Base-by-base conservation (phyloP, 2,329 filamentous ascomycete genomes). In the Parasarocladium wereldwijsianum region DNA sequence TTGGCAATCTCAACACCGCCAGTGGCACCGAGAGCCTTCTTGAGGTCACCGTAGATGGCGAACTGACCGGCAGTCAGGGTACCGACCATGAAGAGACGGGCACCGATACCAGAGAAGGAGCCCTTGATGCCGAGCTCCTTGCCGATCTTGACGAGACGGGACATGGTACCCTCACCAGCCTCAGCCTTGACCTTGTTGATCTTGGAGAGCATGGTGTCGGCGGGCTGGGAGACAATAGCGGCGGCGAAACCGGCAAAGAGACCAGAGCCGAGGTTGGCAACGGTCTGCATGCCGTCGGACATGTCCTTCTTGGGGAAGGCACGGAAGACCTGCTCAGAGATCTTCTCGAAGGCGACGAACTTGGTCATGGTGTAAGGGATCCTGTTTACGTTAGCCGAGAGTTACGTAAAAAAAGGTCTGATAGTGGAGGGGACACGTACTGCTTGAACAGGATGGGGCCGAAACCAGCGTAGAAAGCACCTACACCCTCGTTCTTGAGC, bases 281-380 rank as follows among this genome's bases (percentile, higher is more conserved):
- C 60, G 43, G 83, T 92, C 66, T 87, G 80, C 47, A 67, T 64
- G 49, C 66, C 66, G 47, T 68, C 60, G 47, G 76, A 77, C 43
- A 80, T 58, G 36, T 61, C 65, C 49, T 66, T 60, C 70, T 86
- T 87, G 69, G 83, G 76, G 52, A 79, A 58, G 31, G 50, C 39
- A 44, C 61, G 55, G 70, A 76, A 87, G 63, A 81, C 57, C 43
- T 66, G 49, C 65, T 90, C 83, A 46, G 74, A 64, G 46, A 84
- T 79, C 70, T 87, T 87, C 65, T 92, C 83, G 71, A 73, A 90
- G 48, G 86, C 83, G 59, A 87, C 83, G 65, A 92, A 92, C 69
- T 92, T 92, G 70, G 83, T 68, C 78, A 90, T 86, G 58, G 83
- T 92, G 68, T 92, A 92, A 41, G 83, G 83, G 46, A 92, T 76